Percentiles rank a stretch among this genome's conserved stretches.
phyloP scores from a whole-genome alignment of 2,329 filamentous ascomycete species.

The Trichoderma asperellum region DNA sequence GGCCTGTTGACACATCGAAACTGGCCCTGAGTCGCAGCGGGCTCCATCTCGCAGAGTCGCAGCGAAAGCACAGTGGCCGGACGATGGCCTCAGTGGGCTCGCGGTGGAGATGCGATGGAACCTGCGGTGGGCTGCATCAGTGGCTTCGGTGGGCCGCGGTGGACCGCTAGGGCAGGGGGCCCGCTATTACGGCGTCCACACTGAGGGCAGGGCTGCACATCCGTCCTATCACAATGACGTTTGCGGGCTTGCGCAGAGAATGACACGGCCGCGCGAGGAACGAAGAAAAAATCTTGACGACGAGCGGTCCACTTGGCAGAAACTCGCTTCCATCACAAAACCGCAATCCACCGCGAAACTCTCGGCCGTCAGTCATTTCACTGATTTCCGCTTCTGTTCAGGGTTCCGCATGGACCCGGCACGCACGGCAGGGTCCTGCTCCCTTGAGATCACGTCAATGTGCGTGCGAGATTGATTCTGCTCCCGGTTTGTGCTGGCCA shows the following conservation, averaged over 20 bases:
- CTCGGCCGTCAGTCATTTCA: background rate
- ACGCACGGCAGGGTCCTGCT: conserved; percentile 10
- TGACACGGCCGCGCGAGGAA: background rate
- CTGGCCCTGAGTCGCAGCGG: conserved; percentile 24
- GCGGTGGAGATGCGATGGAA: conserved; percentile 1
- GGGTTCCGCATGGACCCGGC: conserved; percentile 14
- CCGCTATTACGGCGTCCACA: conserved; percentile 21
- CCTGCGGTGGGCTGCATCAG: conserved; percentile 7
- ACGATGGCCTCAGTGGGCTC: conserved; percentile 3
- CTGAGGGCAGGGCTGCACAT: background rate
- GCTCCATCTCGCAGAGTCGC: conserved; percentile 19
- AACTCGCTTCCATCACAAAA: conserved; percentile 9
- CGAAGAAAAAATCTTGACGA: background rate
- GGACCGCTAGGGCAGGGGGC: background rate
- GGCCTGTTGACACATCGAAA: conserved; percentile 33
- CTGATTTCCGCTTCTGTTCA: background rate
- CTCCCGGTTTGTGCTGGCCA: conserved; percentile 1
- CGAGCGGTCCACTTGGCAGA: conserved; percentile 9
- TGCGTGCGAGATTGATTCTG: background rate
- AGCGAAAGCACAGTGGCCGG: conserved; percentile 6
- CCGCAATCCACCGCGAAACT: conserved; percentile 12
- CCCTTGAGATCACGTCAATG: background rate
- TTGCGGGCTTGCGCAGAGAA: conserved; percentile 14
- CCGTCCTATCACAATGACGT: conserved; percentile 20
- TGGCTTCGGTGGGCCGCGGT: conserved; percentile 14